Base-by-base conservation (phyloP, 176 grass and related monocot species). In the Tillandsia leiboldiana region DNA sequence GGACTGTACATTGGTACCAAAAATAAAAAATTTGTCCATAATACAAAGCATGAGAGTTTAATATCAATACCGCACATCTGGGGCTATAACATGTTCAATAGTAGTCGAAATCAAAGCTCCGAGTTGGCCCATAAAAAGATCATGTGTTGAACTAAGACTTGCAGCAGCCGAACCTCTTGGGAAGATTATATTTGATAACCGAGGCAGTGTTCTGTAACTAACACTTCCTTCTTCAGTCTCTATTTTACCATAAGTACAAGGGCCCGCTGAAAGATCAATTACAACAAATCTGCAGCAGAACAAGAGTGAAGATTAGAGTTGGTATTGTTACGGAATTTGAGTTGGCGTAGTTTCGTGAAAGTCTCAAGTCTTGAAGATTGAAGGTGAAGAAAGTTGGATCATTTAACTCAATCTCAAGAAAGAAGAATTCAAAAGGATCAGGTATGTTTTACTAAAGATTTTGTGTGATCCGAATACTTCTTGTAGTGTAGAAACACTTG, bases 171-270 rank as follows among this genome's bases (percentile, higher is more conserved):
- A 59, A 68, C 94, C 89, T 87, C 84, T 87, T 70, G 94, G 89
- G 61, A 99, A 93, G 42, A 99, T 87, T 76, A 99, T 83, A 79
- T 90, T 73, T 66, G 79, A 99, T 72, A 99, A 48, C 49, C 87
- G 76, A 66, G 94, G 94, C 77, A 99, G 70, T 81, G 83, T 85
- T 72, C 87, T 90, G 72, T 90, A 93, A 79, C 94, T 88, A 73
- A 99, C 82, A 81, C 94, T 99, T 81, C 94, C 94, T 90, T 99
- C 94, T 83, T 99, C 94, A 2, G 89, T 90, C 90, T 99, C 94
- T 81, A 99, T 99, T 86, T 90, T 99, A 13, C 94, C 94, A 75
- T 99, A 99, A 56, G 89, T 99, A 81, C 94, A 99, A 83, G 89
- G 94, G 62, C 94, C 94, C 14, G 86, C 94, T 77, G 94, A 99